Evolutionary conservation across 768 basidiomycete species (phyloP).

Genomic region (Fomitopsis serialis): DNA sequence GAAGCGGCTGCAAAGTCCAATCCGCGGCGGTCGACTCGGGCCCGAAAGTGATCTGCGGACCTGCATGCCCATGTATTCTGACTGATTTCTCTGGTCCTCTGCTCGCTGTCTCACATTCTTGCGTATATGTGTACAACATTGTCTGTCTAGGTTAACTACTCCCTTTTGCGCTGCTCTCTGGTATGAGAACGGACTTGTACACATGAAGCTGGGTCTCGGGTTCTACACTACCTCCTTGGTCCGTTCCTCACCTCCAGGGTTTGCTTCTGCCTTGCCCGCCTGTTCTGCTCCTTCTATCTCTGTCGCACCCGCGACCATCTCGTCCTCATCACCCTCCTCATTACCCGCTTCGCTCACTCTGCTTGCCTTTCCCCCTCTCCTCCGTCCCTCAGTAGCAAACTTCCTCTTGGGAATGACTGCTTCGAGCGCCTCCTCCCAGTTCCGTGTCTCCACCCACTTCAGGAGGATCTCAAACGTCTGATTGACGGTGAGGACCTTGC

Average conservation of each 20-base stretch:
- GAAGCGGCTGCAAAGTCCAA: neutral
- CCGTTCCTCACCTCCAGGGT: neutral
- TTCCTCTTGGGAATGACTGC: constrained; percentile 92
- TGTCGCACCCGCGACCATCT: neutral
- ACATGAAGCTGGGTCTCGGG: too few relatives aligned
- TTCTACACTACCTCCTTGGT: too few relatives aligned
- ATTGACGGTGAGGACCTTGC: constrained; percentile 97
- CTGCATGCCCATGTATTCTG: neutral
- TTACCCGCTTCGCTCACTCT: constrained; percentile 6
- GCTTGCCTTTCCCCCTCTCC: constrained; percentile 9
- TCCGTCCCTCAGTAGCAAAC: constrained; percentile 46
- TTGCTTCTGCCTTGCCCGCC: too few relatives aligned
- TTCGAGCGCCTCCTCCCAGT: constrained; percentile 85
- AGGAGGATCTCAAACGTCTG: constrained; percentile 91
- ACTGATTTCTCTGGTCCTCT: neutral
- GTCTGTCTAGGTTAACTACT: too few relatives aligned
- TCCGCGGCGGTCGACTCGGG: constrained; percentile 15
- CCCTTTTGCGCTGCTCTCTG: neutral
- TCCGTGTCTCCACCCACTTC: constrained; percentile 78
- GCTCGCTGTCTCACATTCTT: too few relatives aligned
- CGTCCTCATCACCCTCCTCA: constrained; percentile 9
- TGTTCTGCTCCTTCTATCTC: too few relatives aligned
- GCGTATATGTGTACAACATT: too few relatives aligned
- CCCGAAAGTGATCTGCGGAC: constrained; percentile 6
- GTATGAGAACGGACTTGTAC: too few relatives aligned